Percentiles rank a stretch among this genome's conserved stretches.
Conservation (phyloP, 2,329 filamentous ascomycete genomes). For the Penicillium sclerotiorum region DNA sequence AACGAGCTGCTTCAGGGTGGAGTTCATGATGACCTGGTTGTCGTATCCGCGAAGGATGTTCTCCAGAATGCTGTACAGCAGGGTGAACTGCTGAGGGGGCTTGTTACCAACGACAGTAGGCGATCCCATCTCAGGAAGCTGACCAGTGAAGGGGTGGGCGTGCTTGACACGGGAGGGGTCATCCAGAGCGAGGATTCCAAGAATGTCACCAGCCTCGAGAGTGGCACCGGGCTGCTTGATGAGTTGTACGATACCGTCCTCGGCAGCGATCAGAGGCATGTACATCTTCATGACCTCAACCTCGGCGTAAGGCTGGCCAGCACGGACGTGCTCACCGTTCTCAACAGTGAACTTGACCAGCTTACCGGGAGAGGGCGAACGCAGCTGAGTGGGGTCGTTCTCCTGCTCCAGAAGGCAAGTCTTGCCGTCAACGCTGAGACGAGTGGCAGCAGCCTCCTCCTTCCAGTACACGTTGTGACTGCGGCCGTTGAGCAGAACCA, state of each 20-base stretch:
- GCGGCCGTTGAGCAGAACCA: slow-evolving; percentile 86
- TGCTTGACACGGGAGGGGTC: slow-evolving; percentile 97
- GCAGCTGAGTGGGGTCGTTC: slow-evolving; percentile 96
- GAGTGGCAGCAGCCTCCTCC: slow-evolving; percentile 94
- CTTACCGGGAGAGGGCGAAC: slow-evolving; percentile 93
- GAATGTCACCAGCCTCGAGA: slow-evolving; percentile 94
- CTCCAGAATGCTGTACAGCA: slow-evolving; percentile 74
- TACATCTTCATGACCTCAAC: slow-evolving; percentile 99
- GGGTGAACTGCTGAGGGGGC: slow-evolving; percentile 81
- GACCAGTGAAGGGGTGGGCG: slow-evolving; percentile 87
- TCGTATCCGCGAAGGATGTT: slow-evolving; percentile 94
- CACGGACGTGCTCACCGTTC: slow-evolving; percentile 88
- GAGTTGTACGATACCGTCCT: slow-evolving; percentile 94
- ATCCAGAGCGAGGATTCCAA: slow-evolving; percentile 94
- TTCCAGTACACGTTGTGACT: slow-evolving; percentile 99
- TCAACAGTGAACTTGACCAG: slow-evolving; percentile 97
- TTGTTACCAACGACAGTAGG: slow-evolving; percentile 89
- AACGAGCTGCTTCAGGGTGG: slow-evolving; percentile 84
- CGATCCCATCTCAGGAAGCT: slow-evolving; percentile 82
- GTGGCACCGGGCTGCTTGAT: slow-evolving; percentile 99
- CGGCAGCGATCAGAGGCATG: slow-evolving; percentile 94
- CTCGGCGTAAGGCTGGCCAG: slow-evolving; percentile 91
- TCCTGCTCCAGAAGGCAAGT: slow-evolving; percentile 97
- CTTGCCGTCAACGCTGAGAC: slow-evolving; percentile 95
- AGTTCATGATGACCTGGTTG: slow-evolving; percentile 93